Conservation (phyloP, 2,329 filamentous ascomycete species). For the Bipolaris cookei region DNA sequence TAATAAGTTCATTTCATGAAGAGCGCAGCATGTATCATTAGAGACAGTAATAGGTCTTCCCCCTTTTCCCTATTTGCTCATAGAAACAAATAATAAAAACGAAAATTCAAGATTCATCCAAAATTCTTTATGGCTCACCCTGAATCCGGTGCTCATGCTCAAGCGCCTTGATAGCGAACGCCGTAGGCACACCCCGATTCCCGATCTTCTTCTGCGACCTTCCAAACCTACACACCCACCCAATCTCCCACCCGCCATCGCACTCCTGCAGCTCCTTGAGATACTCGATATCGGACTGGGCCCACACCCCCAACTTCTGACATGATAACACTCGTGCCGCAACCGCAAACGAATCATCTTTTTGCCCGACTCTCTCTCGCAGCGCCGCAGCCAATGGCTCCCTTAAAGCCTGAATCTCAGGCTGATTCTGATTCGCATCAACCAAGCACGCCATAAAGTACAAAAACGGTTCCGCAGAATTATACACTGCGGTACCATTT, state of each 20-base stretch:
- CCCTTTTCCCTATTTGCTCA: background rate
- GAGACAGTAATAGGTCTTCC: background rate
- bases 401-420: conserved; percentile 30
- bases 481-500: conserved; percentile 45
- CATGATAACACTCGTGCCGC: conserved; percentile 41
- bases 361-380: conserved; percentile 30
- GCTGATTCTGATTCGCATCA: conserved; percentile 19
- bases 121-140: background rate
- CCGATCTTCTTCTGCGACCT: conserved; percentile 25
- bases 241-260: conserved; percentile 48
- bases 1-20: background rate
- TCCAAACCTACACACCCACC: conserved; percentile 31
- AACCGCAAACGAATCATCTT: conserved; percentile 34
- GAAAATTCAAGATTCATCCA: background rate
- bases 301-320: conserved; percentile 28
- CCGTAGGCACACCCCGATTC: conserved; percentile 29
- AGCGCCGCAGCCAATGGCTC: conserved; percentile 30
- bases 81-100: background rate
- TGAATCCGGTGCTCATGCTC: conserved; percentile 4
- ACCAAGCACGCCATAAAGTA: conserved; percentile 39
- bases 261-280: conserved; percentile 39
- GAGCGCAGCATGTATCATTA: background rate
- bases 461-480: conserved; percentile 42
- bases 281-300: conserved; percentile 15
- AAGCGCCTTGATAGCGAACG: conserved; percentile 32